Evolutionary conservation across 2,329 filamentous ascomycete species (phyloP), one percentile per base, ranked within the genome.

Genomic region (Incumbomyces lentus): DNA sequence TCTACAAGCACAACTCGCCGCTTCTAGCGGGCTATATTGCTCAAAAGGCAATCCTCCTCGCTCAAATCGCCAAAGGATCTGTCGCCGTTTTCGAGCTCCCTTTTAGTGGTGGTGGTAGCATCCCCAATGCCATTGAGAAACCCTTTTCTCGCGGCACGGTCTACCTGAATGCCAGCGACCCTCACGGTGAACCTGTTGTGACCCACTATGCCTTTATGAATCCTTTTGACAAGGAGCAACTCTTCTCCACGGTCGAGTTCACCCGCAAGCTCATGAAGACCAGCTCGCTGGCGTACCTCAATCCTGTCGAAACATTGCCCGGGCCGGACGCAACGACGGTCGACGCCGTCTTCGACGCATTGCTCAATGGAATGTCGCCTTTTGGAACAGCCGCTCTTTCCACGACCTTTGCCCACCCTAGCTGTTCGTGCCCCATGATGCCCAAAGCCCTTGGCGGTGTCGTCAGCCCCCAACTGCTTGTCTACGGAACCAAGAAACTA

Each of bases 401-500:
- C 2, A 47, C 50, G 11, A 47, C 50, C 6, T 52, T 52, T 18
- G 50, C 50, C 8, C 45, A 47, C 31, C 45, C 45, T 12, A 47
- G 45, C 22, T 26, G 22, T 26, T 26, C 22, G 22, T 26, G 22
- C 37, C 44, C 26, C 52, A 73, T 74, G 70, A 64, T 62, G 3
- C 64, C 67, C 6, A 56, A 59, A 3, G 62, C 66, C 6, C 37
- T 68, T 16, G 56, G 56, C 3, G 71, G 64, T 12, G 64, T 67
- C 18, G 59, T 68, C 1, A 55, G 61, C 49, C 39, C 53, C 11
- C 49, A 59, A 3, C 45, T 61, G 35, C 50, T 31, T 38, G 62
- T 63, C 1, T 60, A 64, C 38, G 63, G 62, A 2, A 59, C 61
- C 1, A 44, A 41, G 1, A 59, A 60, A 22, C 29, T 65, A 33